phyloP scores from a whole-genome alignment of 441 rosid species.

The Bruguiera hainesii region DNA sequence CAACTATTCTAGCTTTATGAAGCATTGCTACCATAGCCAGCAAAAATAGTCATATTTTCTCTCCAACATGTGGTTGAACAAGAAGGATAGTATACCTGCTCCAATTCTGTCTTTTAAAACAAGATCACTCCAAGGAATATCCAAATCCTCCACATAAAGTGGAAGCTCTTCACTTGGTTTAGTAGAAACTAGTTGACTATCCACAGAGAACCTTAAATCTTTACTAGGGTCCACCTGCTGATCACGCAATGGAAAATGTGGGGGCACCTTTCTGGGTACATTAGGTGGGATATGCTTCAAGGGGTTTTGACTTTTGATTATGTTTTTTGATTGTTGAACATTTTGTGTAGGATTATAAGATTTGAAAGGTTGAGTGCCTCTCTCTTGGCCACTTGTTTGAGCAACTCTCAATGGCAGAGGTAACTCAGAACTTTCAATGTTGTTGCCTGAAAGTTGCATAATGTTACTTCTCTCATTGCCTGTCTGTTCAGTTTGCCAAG shows the following conservation, averaged over 20 bases:
- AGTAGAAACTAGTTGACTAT: conserved; percentile 36
- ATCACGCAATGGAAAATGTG: conserved; percentile 28
- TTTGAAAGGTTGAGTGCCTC: conserved; percentile 33
- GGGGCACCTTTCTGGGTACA: conserved; percentile 34
- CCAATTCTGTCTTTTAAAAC: conserved; percentile 89
- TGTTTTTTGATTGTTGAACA: conserved; percentile 32
- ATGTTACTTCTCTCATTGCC: conserved; percentile 44
- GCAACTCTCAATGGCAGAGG: conserved; percentile 35
- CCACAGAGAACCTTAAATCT: conserved; percentile 38
- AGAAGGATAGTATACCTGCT: conserved; percentile 60
- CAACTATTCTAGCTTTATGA: conserved; percentile 12
- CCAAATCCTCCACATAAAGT: conserved; percentile 81
- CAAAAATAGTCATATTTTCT: not conserved
- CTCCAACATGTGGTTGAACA: conserved; percentile 5
- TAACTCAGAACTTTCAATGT: conserved; percentile 35
- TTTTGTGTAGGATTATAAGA: conserved; percentile 41
- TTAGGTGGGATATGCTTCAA: conserved; percentile 36
- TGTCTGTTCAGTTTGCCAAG: conserved; percentile 42
- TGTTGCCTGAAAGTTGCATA: conserved; percentile 36
- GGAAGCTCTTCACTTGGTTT: conserved; percentile 50
- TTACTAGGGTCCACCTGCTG: conserved; percentile 31
- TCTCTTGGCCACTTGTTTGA: conserved; percentile 36
- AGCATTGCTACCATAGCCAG: conserved; percentile 6
- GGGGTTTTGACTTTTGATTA: conserved; percentile 41
- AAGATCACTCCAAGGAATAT: conserved; percentile 93